phyloP scores from a whole-genome alignment of 2,329 filamentous ascomycete species.

The Pseudogymnoascus verrucosus region DNA sequence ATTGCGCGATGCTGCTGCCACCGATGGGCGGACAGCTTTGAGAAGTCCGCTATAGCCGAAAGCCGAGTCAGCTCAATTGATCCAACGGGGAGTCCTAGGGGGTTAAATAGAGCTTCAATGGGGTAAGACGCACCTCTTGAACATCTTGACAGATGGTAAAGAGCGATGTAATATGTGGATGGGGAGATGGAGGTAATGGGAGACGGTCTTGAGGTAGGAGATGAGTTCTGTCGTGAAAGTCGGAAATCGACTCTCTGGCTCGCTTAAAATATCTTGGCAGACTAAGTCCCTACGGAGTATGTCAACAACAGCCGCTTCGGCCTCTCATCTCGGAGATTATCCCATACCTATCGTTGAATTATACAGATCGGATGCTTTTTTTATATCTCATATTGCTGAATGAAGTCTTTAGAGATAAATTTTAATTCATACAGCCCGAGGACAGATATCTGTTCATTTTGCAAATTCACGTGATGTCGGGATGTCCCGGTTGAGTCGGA shows the following conservation, averaged over 20 bases:
- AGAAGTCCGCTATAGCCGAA: slow-evolving; percentile 52
- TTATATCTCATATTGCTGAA: not conserved
- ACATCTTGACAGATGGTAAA: slow-evolving; percentile 68
- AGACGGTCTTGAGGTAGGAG: slow-evolving; percentile 16
- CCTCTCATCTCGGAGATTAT: not conserved
- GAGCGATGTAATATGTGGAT: slow-evolving; percentile 53
- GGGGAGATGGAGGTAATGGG: slow-evolving; percentile 45
- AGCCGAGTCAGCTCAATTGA: slow-evolving; percentile 42
- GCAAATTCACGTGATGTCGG: slow-evolving; percentile 5
- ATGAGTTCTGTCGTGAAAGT: slow-evolving; percentile 12
- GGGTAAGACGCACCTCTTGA: slow-evolving; percentile 62
- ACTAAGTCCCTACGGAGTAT: slow-evolving; percentile 1
- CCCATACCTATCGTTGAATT: not conserved
- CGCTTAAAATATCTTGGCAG: slow-evolving; percentile 11
- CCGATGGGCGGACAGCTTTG: slow-evolving; percentile 54
- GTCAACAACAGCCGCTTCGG: slow-evolving; percentile 2
- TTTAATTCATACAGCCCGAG: not conserved
- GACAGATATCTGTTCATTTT: not conserved
- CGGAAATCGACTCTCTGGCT: slow-evolving; percentile 10
- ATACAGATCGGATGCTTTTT: not conserved
- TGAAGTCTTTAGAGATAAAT: slow-evolving; percentile 6
- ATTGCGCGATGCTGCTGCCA: slow-evolving; percentile 50
- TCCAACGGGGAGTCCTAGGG: slow-evolving; percentile 17
- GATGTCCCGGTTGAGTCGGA: slow-evolving; percentile 5
- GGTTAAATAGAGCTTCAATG: slow-evolving; percentile 19